A percentile compares a stretch with the other conserved stretches of the same genome.
phyloP scores from a whole-genome alignment of 371 early-diverging fungal species.

The Dipsacomyces acuminosporus region DNA sequence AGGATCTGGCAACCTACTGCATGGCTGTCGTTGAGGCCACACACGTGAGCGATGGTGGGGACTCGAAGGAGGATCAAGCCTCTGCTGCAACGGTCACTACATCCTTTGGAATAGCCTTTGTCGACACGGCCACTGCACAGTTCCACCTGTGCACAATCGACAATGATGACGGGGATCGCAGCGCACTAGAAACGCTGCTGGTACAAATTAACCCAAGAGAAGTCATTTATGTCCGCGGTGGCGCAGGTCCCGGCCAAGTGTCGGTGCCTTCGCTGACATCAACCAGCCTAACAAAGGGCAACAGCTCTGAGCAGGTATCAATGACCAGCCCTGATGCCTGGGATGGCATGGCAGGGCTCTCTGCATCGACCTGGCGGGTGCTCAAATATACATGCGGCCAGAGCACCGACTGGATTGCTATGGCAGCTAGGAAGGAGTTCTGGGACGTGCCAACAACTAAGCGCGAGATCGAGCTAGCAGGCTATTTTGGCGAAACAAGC shows the following conservation, averaged over 20 bases:
- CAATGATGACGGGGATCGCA: constrained; percentile 81
- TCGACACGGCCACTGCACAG: constrained; percentile 92
- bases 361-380: constrained; percentile 59
- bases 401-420: constrained; percentile 51
- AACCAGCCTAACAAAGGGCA: constrained; percentile 5
- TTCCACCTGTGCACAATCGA: constrained; percentile 71
- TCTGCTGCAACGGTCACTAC: background rate
- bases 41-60: background rate
- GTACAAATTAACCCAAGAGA: constrained; percentile 89
- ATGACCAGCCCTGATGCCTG: constrained; percentile 36
- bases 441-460: constrained; percentile 68
- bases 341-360: constrained; percentile 58
- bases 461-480: constrained; percentile 60
- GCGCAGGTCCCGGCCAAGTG: constrained; percentile 38
- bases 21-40: constrained; percentile 75
- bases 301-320: background rate
- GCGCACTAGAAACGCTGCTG: constrained; percentile 87
- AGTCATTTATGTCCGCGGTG: constrained; percentile 57
- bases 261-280: constrained; percentile 1
- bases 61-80: constrained; percentile 4
- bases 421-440: constrained; percentile 76
- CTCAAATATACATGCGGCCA: constrained; percentile 60
- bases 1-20: constrained; percentile 88
- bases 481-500: constrained; percentile 59
- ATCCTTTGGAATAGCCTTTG: constrained; percentile 82